Evolutionary conservation across 768 basidiomycete genomes (phyloP).

Genomic region (Leccinum subtestaceum): DNA sequence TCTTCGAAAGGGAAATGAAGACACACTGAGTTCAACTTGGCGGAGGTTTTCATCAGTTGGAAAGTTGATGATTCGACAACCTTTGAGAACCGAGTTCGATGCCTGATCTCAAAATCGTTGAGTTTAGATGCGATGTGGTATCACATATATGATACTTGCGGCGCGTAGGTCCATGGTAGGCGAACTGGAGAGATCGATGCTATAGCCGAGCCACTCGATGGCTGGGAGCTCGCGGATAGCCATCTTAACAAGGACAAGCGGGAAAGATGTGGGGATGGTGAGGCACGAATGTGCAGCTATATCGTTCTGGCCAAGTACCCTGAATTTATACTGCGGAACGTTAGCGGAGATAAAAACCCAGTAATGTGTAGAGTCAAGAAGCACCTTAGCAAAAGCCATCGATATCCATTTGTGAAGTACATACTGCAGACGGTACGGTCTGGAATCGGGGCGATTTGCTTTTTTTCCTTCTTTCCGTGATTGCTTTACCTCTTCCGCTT

Average conservation of each 20-base stretch:
- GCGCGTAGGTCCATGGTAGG: slow-evolving; percentile 10
- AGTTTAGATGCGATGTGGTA: not conserved
- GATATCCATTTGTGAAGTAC: not conserved
- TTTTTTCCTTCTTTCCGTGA: not conserved
- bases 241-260: not conserved
- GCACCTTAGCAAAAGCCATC: not conserved
- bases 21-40: not conserved
- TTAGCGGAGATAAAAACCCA: not conserved
- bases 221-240: slow-evolving; percentile 8
- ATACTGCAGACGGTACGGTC: not conserved
- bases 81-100: not conserved
- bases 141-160: not conserved
- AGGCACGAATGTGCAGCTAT: not conserved
- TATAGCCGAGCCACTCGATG: slow-evolving; percentile 9
- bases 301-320: not conserved
- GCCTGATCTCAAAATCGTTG: not conserved
- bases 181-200: slow-evolving; percentile 11
- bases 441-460: too few relatives aligned
- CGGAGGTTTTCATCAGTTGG: not conserved
- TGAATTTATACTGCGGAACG: not conserved
- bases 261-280: not conserved
- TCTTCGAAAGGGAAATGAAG: not conserved
- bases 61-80: slow-evolving; percentile 4
- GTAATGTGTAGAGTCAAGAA: not conserved
- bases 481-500: not conserved